phyloP scores from a whole-genome alignment of 164 flowering plant species.

The Warburgia ugandensis region DNA sequence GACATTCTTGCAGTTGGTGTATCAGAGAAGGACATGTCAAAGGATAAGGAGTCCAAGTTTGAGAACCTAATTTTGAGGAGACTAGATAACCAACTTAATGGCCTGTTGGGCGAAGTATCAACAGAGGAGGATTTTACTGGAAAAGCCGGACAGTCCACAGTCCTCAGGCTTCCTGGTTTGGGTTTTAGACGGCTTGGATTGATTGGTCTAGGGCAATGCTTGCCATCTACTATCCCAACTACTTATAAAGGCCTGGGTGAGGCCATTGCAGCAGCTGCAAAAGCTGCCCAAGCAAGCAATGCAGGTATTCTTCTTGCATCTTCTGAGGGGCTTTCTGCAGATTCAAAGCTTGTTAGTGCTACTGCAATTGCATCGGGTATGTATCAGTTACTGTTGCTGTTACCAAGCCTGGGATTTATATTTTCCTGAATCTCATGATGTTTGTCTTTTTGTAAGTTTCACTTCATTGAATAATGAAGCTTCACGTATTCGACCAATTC shows the following conservation, averaged over 20 bases:
- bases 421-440: too few relatives aligned
- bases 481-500: too few relatives aligned
- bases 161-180: constrained; percentile 72
- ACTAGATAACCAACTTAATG: constrained; percentile 58
- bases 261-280: constrained; percentile 69
- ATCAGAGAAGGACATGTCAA: constrained; percentile 80
- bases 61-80: constrained; percentile 55
- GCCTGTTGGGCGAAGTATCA: constrained; percentile 76
- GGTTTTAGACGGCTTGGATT: constrained; percentile 73
- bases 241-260: constrained; percentile 53
- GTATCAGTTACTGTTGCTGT: background rate
- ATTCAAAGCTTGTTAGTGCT: constrained; percentile 51
- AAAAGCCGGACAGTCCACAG: constrained; percentile 73
- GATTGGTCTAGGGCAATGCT: constrained; percentile 67
- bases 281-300: constrained; percentile 65
- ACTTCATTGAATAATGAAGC: background rate
- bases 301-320: constrained; percentile 78
- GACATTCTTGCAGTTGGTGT: constrained; percentile 89
- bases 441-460: background rate
- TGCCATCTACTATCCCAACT: constrained; percentile 18
- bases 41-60: constrained; percentile 60
- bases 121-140: constrained; percentile 92
- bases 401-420: background rate
- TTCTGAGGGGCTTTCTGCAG: constrained; percentile 44
- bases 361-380: constrained; percentile 81